A percentile compares a stretch with the other conserved stretches of the same genome.
Conservation (phyloP, 2,329 filamentous ascomycete species). For the Xylaria sp. region DNA sequence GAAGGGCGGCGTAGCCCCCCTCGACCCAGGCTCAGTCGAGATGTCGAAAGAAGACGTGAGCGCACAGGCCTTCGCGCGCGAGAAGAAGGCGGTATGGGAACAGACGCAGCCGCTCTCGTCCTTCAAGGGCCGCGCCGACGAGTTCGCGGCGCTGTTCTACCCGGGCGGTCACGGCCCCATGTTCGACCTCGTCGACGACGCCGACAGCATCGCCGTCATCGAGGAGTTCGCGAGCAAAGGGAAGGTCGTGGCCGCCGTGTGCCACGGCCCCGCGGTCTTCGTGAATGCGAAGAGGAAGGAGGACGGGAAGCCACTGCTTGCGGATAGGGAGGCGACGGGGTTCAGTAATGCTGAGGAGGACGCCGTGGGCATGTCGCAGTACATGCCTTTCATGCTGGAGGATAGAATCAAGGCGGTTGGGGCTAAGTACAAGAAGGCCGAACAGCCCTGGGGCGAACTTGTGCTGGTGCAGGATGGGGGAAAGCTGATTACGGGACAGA, state of each 20-base stretch:
- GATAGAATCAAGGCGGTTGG: conserved; percentile 63
- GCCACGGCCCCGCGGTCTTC: conserved; percentile 74
- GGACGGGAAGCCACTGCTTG: conserved; percentile 65
- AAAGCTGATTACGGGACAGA: conserved; percentile 67
- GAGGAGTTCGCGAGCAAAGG: conserved; percentile 69
- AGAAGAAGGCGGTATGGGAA: conserved; percentile 70
- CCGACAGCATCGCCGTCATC: conserved; percentile 68
- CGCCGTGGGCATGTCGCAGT: conserved; percentile 52
- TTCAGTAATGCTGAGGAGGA: conserved; percentile 69
- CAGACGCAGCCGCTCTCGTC: conserved; percentile 68
- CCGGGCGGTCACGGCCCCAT: conserved; percentile 72
- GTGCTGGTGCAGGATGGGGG: conserved; percentile 60
- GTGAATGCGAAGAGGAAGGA: conserved; percentile 58
- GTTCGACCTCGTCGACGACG: conserved; percentile 72
- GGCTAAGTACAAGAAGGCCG: conserved; percentile 67
- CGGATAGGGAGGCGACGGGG: conserved; percentile 68
- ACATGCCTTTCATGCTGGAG: conserved; percentile 71
- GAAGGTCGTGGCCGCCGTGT: conserved; percentile 74
- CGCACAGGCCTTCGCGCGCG: conserved; percentile 65
- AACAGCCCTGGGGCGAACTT: conserved; percentile 60
- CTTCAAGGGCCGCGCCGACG: conserved; percentile 64
- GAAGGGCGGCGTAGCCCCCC: conserved; percentile 68
- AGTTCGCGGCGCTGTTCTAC: conserved; percentile 72
- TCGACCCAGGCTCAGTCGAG: conserved; percentile 69
- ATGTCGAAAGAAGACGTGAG: conserved; percentile 64